Conservation (phyloP, 305 asterid genomes). For the Petunia hybrid region DNA sequence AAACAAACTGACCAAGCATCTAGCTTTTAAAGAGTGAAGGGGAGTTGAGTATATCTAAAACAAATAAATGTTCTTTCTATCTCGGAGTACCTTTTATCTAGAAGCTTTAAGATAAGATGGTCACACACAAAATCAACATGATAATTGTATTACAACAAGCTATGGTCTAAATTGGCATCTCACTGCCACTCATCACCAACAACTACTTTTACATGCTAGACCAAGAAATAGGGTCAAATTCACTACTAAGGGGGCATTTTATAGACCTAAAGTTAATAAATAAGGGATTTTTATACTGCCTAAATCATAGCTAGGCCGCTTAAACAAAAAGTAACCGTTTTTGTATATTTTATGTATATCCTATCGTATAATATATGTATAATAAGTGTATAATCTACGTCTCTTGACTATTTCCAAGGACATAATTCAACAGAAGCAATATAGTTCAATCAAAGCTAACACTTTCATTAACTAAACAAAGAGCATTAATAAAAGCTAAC, state of each 20-base stretch:
- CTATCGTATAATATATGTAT: too few relatives aligned
- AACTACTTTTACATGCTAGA: background rate
- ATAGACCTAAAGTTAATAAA: too few relatives aligned
- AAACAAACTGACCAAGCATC: too few relatives aligned
- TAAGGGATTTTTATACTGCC: too few relatives aligned
- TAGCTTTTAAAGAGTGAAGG: too few relatives aligned
- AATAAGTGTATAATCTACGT: too few relatives aligned
- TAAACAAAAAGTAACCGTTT: too few relatives aligned
- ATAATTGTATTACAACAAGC: background rate
- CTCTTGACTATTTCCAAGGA: too few relatives aligned
- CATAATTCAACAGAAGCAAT: constrained; percentile 16
- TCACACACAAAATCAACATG: constrained; percentile 7
- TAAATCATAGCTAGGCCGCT: too few relatives aligned
- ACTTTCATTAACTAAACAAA: background rate
- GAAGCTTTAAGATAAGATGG: background rate
- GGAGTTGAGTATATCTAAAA: background rate
- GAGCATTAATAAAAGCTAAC: constrained; percentile 42
- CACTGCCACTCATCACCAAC: background rate
- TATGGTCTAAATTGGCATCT: background rate
- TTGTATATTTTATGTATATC: too few relatives aligned
- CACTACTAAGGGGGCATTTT: background rate
- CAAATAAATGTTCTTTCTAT: background rate
- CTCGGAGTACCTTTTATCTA: background rate
- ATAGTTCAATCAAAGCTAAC: background rate
- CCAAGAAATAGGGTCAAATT: background rate